Evolutionary conservation across 306 rosid species (phyloP).

Genomic region (Fragaria nilgerrensis): DNA sequence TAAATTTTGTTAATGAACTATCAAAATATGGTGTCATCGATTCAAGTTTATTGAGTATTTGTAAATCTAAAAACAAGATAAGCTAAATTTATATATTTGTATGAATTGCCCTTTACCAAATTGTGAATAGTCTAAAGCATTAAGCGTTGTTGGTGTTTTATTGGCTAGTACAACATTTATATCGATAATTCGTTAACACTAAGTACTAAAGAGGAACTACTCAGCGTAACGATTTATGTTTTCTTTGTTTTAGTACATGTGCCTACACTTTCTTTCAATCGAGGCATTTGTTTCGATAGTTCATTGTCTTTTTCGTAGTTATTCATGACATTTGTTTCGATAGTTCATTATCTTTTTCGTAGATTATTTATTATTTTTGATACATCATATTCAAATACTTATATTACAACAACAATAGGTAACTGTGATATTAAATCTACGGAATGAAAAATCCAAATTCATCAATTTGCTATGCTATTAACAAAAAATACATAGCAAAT

Average conservation of each 20-base stretch:
- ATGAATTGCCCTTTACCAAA: no score
- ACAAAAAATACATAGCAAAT: no score
- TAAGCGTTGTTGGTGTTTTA: conserved; percentile 28
- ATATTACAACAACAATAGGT: not conserved
- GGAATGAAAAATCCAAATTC: no score
- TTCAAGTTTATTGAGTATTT: not conserved
- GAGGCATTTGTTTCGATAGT: not conserved
- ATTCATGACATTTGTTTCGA: not conserved
- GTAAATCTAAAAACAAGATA: not conserved
- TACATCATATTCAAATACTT: not conserved
- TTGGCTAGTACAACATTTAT: conserved; percentile 24
- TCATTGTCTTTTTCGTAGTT: not conserved
- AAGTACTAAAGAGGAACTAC: conserved; percentile 23
- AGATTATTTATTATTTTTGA: not conserved
- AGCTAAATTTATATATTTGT: not conserved
- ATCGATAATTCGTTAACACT: conserved; percentile 19
- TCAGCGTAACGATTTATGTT: conserved; percentile 13
- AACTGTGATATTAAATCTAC: no score
- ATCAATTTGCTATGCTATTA: no score
- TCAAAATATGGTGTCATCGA: no score
- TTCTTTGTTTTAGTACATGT: not conserved
- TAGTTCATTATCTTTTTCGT: not conserved
- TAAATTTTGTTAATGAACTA: not conserved
- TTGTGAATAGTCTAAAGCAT: no score
- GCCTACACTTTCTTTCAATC: not conserved